Evolutionary conservation across 306 rosid species (phyloP).

Genomic region (Myrica gale): DNA sequence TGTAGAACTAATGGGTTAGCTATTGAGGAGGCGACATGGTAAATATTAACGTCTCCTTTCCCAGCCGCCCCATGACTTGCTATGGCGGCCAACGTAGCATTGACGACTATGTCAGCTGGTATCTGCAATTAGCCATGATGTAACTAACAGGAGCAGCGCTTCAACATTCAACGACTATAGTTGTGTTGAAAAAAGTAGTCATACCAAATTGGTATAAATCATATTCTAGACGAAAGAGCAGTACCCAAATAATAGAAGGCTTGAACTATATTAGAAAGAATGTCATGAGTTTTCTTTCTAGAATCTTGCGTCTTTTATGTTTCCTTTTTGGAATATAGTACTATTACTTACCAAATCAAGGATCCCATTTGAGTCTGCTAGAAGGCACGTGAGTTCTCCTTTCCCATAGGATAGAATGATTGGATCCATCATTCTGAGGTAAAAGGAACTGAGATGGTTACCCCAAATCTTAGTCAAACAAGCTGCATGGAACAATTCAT

Average conservation of each 20-base stretch:
- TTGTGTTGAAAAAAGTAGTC: too few relatives aligned
- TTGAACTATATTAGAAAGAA: too few relatives aligned
- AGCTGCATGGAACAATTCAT: background rate
- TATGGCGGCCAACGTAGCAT: slow-evolving; percentile 12
- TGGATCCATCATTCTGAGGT: slow-evolving; percentile 49
- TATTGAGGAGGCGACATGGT: slow-evolving; percentile 1
- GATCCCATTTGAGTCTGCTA: slow-evolving; percentile 44
- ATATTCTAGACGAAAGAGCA: too few relatives aligned
- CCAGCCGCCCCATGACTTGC: slow-evolving; percentile 3
- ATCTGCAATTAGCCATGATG: background rate
- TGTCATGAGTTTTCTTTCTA: too few relatives aligned
- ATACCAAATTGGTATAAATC: too few relatives aligned
- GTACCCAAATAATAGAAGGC: rapidly evolving
- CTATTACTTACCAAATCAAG: slow-evolving; percentile 38
- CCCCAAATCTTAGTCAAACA: background rate
- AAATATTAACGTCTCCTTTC: background rate
- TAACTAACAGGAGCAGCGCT: rapidly evolving
- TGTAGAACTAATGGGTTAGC: background rate
- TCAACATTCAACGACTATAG: too few relatives aligned
- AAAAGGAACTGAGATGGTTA: background rate
- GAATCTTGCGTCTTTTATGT: too few relatives aligned
- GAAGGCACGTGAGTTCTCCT: slow-evolving; percentile 47
- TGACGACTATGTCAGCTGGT: slow-evolving; percentile 18
- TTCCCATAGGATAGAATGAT: slow-evolving; percentile 49
- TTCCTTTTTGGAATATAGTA: background rate